These are phyloP conservation scores for Inga leiocalycina DNA, from an alignment of 306 rosid species.

Conservation along the genomic window DNA sequence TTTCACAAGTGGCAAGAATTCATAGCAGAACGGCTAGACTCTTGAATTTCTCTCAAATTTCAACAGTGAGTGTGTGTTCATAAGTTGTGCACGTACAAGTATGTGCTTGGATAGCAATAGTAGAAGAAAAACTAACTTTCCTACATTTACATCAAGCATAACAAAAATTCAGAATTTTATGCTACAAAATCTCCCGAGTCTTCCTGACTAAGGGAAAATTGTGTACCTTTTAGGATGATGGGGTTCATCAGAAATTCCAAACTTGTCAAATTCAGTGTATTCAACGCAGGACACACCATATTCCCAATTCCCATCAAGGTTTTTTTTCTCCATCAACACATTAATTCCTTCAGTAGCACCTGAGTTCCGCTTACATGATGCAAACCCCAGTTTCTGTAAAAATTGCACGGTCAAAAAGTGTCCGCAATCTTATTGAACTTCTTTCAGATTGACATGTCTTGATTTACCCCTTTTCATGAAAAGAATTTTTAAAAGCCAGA, in stretches of 20 bases:
- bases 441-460: conserved; percentile 7
- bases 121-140: neutral
- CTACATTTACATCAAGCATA: neutral
- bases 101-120: neutral
- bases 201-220: conserved; percentile 23
- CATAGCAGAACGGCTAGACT: neutral
- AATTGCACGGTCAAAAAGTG: conserved; percentile 22
- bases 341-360: conserved; percentile 97
- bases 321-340: conserved; percentile 84
- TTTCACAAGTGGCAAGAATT: neutral
- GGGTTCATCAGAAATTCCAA: conserved; percentile 65
- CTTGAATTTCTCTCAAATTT: neutral
- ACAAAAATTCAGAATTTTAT: neutral
- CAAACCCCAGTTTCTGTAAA: conserved; percentile 88
- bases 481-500: too few species aligned
- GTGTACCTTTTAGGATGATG: conserved; percentile 58
- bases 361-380: conserved; percentile 77
- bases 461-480: too few species aligned
- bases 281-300: conserved; percentile 92
- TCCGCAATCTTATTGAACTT: conserved; percentile 5
- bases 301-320: conserved; percentile 77
- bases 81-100: neutral
- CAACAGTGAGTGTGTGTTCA: neutral
- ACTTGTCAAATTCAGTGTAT: conserved; percentile 91
- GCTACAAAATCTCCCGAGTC: neutral